A percentile compares a stretch with the other conserved stretches of the same genome.
Conservation (phyloP, 225 moss, liverwort and hornwort species). For the Marchantia polymorpha region DNA sequence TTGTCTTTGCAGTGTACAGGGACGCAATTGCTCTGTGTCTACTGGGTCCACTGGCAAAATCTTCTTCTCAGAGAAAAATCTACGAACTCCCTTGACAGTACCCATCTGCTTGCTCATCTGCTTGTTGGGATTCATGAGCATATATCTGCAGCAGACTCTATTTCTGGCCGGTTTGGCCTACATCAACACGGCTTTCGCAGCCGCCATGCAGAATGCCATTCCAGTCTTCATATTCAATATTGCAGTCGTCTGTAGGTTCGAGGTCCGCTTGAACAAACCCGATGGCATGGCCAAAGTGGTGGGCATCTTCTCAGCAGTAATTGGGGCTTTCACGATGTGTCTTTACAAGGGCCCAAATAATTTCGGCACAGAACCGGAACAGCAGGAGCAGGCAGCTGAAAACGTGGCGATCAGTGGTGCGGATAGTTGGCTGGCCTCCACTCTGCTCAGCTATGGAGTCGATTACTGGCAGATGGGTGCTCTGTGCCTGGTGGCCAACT, state of each 20-base stretch:
- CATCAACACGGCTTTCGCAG: constrained; percentile 48
- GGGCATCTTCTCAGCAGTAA: constrained; percentile 31
- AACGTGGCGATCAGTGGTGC: no score
- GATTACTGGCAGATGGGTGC: neutral
- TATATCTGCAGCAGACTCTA: constrained; percentile 43
- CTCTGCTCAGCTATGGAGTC: neutral
- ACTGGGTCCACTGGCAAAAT: constrained; percentile 36
- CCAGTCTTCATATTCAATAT: constrained; percentile 53
- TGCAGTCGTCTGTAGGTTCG: constrained; percentile 31
- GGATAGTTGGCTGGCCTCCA: no score
- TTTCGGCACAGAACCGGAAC: constrained; percentile 15
- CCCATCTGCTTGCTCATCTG: constrained; percentile 22
- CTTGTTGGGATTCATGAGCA: constrained; percentile 33
- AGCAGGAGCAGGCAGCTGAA: neutral
- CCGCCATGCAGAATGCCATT: constrained; percentile 53
- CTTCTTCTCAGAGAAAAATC: constrained; percentile 29
- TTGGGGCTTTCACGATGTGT: constrained; percentile 39
- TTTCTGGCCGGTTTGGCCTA: constrained; percentile 43
- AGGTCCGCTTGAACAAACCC: constrained; percentile 34
- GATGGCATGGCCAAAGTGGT: constrained; percentile 46
- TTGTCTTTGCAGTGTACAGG: constrained; percentile 50
- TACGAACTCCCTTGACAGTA: constrained; percentile 32
- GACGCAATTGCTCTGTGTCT: constrained; percentile 37
- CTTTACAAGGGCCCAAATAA: constrained; percentile 38
- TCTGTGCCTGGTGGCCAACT: neutral